A percentile compares a stretch with the other conserved stretches of the same genome.
These are phyloP conservation scores for Colletotrichum sp. DNA, from an alignment of 2,329 filamentous ascomycete genomes.

Conservation along the genomic window DNA sequence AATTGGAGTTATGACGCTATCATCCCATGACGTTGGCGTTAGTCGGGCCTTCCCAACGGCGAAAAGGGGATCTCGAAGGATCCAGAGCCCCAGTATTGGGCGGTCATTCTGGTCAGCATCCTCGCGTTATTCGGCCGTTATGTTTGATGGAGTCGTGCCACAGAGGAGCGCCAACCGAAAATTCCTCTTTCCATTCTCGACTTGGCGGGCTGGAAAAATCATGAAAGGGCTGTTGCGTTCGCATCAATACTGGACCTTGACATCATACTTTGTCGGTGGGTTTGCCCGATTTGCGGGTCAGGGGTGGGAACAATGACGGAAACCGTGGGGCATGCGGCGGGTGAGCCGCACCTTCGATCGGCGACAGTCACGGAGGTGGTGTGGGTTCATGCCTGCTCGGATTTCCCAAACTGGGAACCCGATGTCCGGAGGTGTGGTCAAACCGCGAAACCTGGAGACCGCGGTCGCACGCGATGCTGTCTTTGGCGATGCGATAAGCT, in stretches of 20 bases:
- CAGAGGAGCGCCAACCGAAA: background rate
- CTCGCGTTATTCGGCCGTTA: background rate
- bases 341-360: background rate
- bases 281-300: slow-evolving; percentile 6
- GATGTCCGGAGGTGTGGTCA: background rate
- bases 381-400: background rate
- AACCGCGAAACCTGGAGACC: background rate
- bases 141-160: background rate
- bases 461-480: background rate
- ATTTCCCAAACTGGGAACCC: background rate
- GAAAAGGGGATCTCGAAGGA: background rate
- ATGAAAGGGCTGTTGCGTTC: background rate
- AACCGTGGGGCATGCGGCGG: background rate
- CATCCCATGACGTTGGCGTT: background rate
- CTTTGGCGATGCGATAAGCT: background rate
- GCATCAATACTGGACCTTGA: background rate
- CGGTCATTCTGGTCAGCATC: background rate
- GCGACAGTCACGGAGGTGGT: background rate
- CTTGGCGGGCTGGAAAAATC: background rate
- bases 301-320: slow-evolving; percentile 15
- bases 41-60: background rate
- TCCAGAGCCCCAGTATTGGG: background rate
- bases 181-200: background rate
- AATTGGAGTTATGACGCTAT: slow-evolving; percentile 14
- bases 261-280: background rate